Evolutionary conservation across 345 rosid genomes (phyloP), one percentile per base, ranked within the genome.

Genomic region (Lagerstroemia speciosa): DNA sequence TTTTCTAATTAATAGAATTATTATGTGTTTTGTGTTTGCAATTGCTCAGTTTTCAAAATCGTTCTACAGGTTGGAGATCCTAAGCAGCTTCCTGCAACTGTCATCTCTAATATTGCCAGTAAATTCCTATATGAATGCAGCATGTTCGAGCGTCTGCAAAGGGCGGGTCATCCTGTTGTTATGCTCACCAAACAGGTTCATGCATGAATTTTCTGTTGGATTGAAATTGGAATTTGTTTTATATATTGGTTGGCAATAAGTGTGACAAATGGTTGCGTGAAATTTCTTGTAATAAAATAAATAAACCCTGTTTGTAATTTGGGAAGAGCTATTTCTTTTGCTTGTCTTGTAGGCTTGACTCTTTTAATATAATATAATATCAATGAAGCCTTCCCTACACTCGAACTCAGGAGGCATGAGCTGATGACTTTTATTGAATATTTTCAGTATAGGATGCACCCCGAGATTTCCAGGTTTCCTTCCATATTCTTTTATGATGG

Each of bases 61-160:
- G 19, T 27, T 58, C 29, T 27, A 70, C 71, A 93, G 99, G 98
- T 91, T 78, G 98, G 98, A 63, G 98, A 93, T 76, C 97, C 98
- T 55, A 93, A 89, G 81, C 97, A 93, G 76, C 98, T 93, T 74
- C 98, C 99, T 60, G 97, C 99, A 37, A 94, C 99, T 7, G 99
- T 94, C 70, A 93, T 94, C 67, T 94, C 99, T 15, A 88, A 82
- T 70, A 73, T 89, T 74, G 99, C 97, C 17, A 89, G 99, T 84
- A 91, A 91, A 80, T 91, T 79, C 78, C 77, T 82, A 53, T 93
- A 80, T 62, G 87, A 87, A 52, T 93, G 99, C 83, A 93, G 99
- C 85, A 93, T 93, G 99, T 93, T 93, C 82, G 99, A 93, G 83
- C 97, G 99, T 45, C 74, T 93, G 69, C 99, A 93, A 78, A 87